Base-by-base conservation (phyloP, 148 eudicot species). In the Heliamphora exappendiculata region DNA sequence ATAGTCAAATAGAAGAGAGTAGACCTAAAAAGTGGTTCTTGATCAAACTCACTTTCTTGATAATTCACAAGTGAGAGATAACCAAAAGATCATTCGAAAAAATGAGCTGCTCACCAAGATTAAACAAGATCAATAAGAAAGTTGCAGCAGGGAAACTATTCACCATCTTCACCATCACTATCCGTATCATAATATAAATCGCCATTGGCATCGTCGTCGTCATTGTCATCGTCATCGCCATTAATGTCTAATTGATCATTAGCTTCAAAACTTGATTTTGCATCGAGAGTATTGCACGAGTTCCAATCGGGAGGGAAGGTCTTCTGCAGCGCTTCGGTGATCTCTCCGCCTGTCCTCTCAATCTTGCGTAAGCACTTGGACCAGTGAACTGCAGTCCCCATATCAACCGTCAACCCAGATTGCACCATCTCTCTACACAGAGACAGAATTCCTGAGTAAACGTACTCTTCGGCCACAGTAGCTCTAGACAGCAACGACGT, bases 331-430 rank as follows among this genome's bases (percentile, higher is more conserved):
- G 98, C 94, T 84, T 91, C 97, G 0, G 99, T 95, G 31, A 95
- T 87, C 73, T 79, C 85, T 13, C 98, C 99, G 20, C 99, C 98
- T 7, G 86, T 67, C 75, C 91, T 81, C 80, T 95, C 99, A 34
- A 93, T 89, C 85, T 91, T 95, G 50, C 91, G 84, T 72, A 95
- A 81, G 72, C 98, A 88, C 84, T 78, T 87, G n/a, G 98, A 89
- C 98, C 99, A 95, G 78, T 91, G 93, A 81, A 93, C 97, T 22
- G 99, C 99, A 19, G 99, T 95, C 12, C 91, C 97, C 99, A 95
- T 95, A 76, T 95, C 99, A 34, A 95, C 93, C 1, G 89, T 89
- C 45, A 93, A 66, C 5, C 87, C 97, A 12, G 81, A 84, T 41
- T 88, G 90, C 14, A 82, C 75, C 99, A 95, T 95, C 68, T 95